Conservation (phyloP, 164 flowering plant genomes). For the Nelumbo lutea region DNA sequence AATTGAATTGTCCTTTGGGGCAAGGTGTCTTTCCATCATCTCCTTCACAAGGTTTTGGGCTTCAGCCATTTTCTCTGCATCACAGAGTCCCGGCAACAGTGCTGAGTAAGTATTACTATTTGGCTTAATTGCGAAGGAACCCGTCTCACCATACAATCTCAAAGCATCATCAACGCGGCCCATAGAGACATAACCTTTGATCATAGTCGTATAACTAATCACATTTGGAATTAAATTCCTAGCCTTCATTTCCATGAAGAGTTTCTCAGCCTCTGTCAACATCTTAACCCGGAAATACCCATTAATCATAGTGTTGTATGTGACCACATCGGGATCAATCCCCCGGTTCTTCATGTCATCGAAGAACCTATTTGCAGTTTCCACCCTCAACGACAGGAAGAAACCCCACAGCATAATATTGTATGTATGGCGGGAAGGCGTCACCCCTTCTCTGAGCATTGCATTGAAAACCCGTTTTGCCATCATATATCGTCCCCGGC, state of each 20-base stretch:
- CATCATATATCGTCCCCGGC: constrained; percentile 83
- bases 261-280: constrained; percentile 74
- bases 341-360: constrained; percentile 75
- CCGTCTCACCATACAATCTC: constrained; percentile 73
- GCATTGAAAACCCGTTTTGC: constrained; percentile 78
- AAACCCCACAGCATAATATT: constrained; percentile 88
- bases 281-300: constrained; percentile 62
- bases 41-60: constrained; percentile 52
- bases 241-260: constrained; percentile 73
- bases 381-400: constrained; percentile 57
- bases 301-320: constrained; percentile 73
- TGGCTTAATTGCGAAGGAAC: constrained; percentile 51
- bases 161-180: constrained; percentile 63
- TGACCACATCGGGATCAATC: constrained; percentile 59
- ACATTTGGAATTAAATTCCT: constrained; percentile 56
- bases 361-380: constrained; percentile 69
- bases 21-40: constrained; percentile 58
- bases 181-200: constrained; percentile 65
- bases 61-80: constrained; percentile 69
- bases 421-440: constrained; percentile 69
- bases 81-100: constrained; percentile 82
- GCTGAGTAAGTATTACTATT: constrained; percentile 64
- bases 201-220: constrained; percentile 80
- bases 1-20: constrained; percentile 68
- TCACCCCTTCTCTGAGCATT: constrained; percentile 75